Evolutionary conservation across 1,139 yeast species (phyloP).

Genomic region (Hansenula lynferdii): DNA sequence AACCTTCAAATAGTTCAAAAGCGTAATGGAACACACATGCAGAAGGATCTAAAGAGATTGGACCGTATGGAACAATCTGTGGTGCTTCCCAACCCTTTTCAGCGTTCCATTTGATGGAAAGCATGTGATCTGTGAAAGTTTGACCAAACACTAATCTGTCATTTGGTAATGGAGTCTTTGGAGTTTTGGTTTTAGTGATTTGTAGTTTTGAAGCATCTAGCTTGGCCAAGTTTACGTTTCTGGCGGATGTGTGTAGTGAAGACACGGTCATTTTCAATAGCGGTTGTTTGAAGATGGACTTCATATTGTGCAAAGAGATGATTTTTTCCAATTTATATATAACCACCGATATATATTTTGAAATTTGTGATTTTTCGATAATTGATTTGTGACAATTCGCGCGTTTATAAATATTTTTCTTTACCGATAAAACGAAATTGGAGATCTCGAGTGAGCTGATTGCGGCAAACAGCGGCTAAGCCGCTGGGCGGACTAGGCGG

Average conservation of each 20-base stretch:
- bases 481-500: too few relatives aligned
- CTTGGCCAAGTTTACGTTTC: conserved; percentile 27
- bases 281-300: conserved; percentile 3
- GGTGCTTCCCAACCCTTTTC: conserved; percentile 84
- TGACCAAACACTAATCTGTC: conserved; percentile 82
- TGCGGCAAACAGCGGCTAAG: neutral
- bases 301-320: neutral
- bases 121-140: conserved; percentile 86
- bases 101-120: conserved; percentile 79
- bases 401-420: neutral
- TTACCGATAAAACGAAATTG: neutral
- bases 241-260: conserved; percentile 4
- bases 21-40: conserved; percentile 90
- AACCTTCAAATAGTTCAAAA: conserved; percentile 92
- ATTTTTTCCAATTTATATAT: too few relatives aligned
- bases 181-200: conserved; percentile 51
- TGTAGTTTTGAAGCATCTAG: conserved; percentile 68
- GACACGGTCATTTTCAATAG: conserved; percentile 1
- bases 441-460: neutral
- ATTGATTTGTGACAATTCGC: neutral
- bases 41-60: conserved; percentile 76
- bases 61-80: conserved; percentile 78
- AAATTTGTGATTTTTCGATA: neutral
- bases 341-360: too few relatives aligned
- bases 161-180: conserved; percentile 64